A percentile compares a stretch with the other conserved stretches of the same genome.
Conservation (phyloP, 805 yeast genomes). For the Ogataea nitratoaversa region DNA sequence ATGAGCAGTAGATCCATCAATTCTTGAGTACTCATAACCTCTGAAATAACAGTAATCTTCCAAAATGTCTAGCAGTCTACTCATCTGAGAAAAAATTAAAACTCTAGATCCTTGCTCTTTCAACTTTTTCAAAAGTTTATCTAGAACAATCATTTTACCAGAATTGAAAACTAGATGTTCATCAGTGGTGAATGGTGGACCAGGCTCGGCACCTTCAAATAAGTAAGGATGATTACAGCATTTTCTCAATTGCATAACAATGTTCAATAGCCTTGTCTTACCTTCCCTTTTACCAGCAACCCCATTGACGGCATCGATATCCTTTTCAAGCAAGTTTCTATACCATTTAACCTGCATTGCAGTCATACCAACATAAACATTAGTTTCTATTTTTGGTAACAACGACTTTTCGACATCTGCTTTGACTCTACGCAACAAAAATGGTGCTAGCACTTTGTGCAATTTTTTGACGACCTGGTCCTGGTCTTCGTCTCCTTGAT, state of each 20-base stretch:
- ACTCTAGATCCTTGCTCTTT: slow-evolving; percentile 81
- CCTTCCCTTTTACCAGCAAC: slow-evolving; percentile 92
- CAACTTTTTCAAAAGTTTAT: slow-evolving; percentile 70
- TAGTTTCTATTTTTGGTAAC: slow-evolving; percentile 85
- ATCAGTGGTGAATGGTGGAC: slow-evolving; percentile 95
- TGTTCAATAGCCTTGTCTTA: slow-evolving; percentile 83
- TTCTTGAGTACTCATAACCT: slow-evolving; percentile 82
- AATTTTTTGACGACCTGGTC: slow-evolving; percentile 83
- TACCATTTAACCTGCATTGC: slow-evolving; percentile 95
- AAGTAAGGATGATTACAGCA: slow-evolving; percentile 97
- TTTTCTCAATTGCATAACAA: slow-evolving; percentile 94
- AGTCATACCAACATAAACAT: slow-evolving; percentile 90
- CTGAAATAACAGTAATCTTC: slow-evolving; percentile 90
- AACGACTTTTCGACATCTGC: slow-evolving; percentile 90
- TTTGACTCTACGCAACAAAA: slow-evolving; percentile 82
- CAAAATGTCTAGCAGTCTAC: slow-evolving; percentile 79
- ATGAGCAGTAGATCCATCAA: slow-evolving; percentile 90
- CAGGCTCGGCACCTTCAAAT: slow-evolving; percentile 99
- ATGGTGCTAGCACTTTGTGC: slow-evolving; percentile 85
- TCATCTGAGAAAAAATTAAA: slow-evolving; percentile 90
- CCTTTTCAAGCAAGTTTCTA: slow-evolving; percentile 80
- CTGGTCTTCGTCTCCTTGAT: slow-evolving; percentile 59
- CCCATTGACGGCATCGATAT: slow-evolving; percentile 94
- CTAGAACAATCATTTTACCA: slow-evolving; percentile 87
- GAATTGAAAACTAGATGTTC: slow-evolving; percentile 89